A percentile compares a stretch with the other conserved stretches of the same genome.
Evolutionary conservation across 2,329 filamentous ascomycete species (phyloP).

Genomic region (Aspergillus intermedius): DNA sequence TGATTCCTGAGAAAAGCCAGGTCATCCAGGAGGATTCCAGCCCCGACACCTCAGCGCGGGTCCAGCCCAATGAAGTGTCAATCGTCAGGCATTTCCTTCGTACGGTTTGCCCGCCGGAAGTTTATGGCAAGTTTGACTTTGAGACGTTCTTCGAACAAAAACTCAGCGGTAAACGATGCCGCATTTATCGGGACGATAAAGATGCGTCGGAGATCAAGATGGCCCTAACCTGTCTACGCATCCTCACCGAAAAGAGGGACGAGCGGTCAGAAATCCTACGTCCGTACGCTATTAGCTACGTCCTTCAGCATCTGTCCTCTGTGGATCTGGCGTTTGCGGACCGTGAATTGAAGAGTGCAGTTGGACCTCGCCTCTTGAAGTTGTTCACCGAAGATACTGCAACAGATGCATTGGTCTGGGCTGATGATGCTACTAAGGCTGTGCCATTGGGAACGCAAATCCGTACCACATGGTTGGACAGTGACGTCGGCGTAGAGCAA

Average conservation of each 20-base stretch:
- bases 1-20: slow-evolving; percentile 7
- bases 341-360: slow-evolving; percentile 13
- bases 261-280: slow-evolving; percentile 5
- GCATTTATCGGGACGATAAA: slow-evolving; percentile 18
- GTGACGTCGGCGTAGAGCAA: slow-evolving; percentile 6
- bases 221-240: slow-evolving; percentile 11
- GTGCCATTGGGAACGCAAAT: slow-evolving; percentile 8
- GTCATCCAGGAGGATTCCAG: neutral
- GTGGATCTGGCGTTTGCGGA: slow-evolving; percentile 19
- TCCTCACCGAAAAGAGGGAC: slow-evolving; percentile 10
- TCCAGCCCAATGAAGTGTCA: slow-evolving; percentile 12
- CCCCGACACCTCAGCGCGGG: neutral
- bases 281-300: slow-evolving; percentile 9
- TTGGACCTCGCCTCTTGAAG: slow-evolving; percentile 15
- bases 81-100: slow-evolving; percentile 20
- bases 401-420: slow-evolving; percentile 14
- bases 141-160: slow-evolving; percentile 19
- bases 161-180: slow-evolving; percentile 9
- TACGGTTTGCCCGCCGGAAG: slow-evolving; percentile 17
- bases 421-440: slow-evolving; percentile 2
- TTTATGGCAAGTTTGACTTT: slow-evolving; percentile 20
- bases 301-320: slow-evolving; percentile 13
- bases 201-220: slow-evolving; percentile 14
- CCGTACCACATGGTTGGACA: slow-evolving; percentile 13
- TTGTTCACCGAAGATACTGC: slow-evolving; percentile 14